Evolutionary conservation across 208 protist species (phyloP).

Genomic region (Acanthamoeba lenticulata): DNA sequence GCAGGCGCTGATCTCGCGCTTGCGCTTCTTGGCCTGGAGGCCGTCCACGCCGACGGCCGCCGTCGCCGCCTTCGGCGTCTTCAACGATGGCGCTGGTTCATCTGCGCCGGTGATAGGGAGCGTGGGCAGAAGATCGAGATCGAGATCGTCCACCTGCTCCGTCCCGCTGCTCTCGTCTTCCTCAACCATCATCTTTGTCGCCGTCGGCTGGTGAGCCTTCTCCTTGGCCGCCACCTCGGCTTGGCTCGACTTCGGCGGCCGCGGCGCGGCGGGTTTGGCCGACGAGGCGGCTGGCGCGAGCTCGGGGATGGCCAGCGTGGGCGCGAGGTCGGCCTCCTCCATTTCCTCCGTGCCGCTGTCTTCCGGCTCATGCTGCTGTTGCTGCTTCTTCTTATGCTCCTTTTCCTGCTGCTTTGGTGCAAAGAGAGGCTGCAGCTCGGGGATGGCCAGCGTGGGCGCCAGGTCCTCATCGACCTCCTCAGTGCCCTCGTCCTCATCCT

Average conservation of each 20-base stretch:
- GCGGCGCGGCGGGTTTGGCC: no score
- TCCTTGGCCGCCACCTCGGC: no score
- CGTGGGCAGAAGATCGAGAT: background rate
- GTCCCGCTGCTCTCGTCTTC: no score
- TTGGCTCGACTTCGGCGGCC: no score
- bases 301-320: background rate
- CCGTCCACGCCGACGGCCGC: background rate
- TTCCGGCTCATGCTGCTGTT: background rate
- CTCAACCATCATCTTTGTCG: no score
- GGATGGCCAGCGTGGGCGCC: constrained; percentile 23
- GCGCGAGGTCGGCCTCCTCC: constrained; percentile 24
- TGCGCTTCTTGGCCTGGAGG: background rate
- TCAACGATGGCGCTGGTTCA: background rate
- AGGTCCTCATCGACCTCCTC: constrained; percentile 20
- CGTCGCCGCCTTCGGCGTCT: background rate
- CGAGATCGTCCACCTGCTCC: background rate
- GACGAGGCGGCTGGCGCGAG: no score
- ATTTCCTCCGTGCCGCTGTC: constrained; percentile 51
- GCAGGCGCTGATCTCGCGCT: background rate
- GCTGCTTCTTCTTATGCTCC: background rate
- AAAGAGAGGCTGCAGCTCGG: background rate
- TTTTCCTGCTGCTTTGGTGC: background rate
- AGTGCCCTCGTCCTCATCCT: background rate
- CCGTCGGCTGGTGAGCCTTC: no score
- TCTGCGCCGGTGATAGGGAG: background rate